phyloP scores from a whole-genome alignment of 2,329 filamentous ascomycete species.

The Scedosporium apiospermum region DNA sequence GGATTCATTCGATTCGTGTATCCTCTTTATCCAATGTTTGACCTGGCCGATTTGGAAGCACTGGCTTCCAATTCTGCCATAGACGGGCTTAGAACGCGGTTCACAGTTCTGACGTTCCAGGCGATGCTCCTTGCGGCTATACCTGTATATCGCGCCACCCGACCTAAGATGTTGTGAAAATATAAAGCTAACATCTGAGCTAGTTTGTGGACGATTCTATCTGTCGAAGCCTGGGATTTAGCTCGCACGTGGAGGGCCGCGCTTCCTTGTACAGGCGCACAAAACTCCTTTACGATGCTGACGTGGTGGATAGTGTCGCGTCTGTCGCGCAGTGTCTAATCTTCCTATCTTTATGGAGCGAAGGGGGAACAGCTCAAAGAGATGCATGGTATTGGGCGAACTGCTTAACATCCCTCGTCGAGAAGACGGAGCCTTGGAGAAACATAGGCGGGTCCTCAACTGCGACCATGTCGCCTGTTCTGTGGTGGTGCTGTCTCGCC shows the following conservation, averaged over 20 bases:
- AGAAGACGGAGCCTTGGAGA: slow-evolving; percentile 3
- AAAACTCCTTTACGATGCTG: slow-evolving; percentile 4
- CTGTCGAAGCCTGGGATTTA: background rate
- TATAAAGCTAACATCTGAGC: background rate
- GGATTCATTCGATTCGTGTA: slow-evolving; percentile 2
- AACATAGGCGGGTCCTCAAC: background rate
- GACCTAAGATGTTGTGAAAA: background rate
- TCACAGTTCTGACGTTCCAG: slow-evolving; percentile 3
- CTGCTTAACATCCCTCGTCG: slow-evolving; percentile 1
- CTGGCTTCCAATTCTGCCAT: background rate
- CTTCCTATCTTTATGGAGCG: slow-evolving; percentile 3
- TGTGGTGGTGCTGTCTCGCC: slow-evolving; percentile 4
- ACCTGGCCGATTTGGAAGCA: background rate
- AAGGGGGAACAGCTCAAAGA: background rate
- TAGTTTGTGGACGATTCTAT: slow-evolving; percentile 1
- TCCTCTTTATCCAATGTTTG: slow-evolving; percentile 3
- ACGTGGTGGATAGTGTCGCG: background rate
- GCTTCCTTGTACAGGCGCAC: background rate
- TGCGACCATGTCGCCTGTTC: background rate
- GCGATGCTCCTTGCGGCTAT: slow-evolving; percentile 3
- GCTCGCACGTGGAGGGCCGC: background rate
- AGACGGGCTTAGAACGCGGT: background rate
- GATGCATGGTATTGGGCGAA: slow-evolving; percentile 6
- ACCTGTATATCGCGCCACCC: background rate
- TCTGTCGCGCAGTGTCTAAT: background rate